Base-by-base conservation (phyloP, 2,329 filamentous ascomycete species). In the Fusarium tricinctum region DNA sequence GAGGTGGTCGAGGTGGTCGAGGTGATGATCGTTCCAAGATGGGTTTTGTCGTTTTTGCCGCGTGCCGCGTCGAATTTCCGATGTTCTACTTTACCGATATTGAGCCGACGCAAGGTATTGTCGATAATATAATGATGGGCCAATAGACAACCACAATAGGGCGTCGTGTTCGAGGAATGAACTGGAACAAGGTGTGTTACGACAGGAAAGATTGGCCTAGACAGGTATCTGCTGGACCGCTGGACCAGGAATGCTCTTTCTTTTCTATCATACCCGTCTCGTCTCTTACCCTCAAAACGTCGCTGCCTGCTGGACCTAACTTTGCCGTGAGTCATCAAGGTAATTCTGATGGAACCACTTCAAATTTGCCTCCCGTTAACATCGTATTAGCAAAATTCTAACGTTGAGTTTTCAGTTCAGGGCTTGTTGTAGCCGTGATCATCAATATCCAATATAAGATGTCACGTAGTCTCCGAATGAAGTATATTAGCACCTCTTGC, bases 81-180 rank as follows among this genome's bases (percentile, higher is more conserved):
- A 44, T 35, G 32, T 48, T 53, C 45, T 43, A 44, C 53, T 73
- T 71, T 76, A 62, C 74, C 74, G 74, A 72, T 63, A 48, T 74
- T 76, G 50, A 74, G 73, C 74, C 74, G 74, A 63, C 59, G 60
- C 58, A 38, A 69, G 44, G 66, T 40, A 43, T 23, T 50, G 44
- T 66, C 15, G 44, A 47, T 42, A 20, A 47, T 38, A 20, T 56
- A 20, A 48, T n/a, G 55, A 47, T 50, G 66, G 42, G 38, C 66
- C 66, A 69, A 69, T 63, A 53, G 43, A 39, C 44, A 46, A 55
- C 17, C 54, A 66, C 40, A 23, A 58, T n/a, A 43, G 50, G 26
- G 49, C 66, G 63, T 69, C 66, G 66, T 69, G 62, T 63, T 66
- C 23, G 26, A 56, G 54, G 40, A 45, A 58, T 52, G 38, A 42